Evolutionary conservation across 768 basidiomycete species (phyloP), one percentile per base, ranked within the genome.

Genomic region (Cyathus striatus): DNA sequence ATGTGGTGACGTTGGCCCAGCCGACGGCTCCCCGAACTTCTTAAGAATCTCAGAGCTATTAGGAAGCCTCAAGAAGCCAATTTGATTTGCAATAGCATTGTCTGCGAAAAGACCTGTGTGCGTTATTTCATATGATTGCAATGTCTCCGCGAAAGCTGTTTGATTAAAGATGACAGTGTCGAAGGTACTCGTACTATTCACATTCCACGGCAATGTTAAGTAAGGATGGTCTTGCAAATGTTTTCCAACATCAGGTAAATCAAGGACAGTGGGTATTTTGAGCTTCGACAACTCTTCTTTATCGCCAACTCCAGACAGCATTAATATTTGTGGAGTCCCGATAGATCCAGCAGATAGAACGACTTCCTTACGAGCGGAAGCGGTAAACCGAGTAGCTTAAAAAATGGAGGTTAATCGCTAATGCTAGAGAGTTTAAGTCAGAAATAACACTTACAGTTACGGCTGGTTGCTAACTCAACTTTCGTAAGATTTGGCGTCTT

Each of bases 221-320:
- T 9, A 9, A 30, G 27, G 27, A 30, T 30, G 27, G n/a, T 30
- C 27, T 30, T 30, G 27, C 9, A 30, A n/a, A 30, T 30, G 9
- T n/a, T 30, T 30, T 30, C 27, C 27, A 30, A 30, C 27, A 9
- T 30, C 27, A n/a, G 27, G 27, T 30, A 30, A n/a, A 30, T 9
- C 9, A n/a, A 30, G 61, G 41, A 3, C 65, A 41, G 25, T 66
- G 63, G 33, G 58, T 33, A 42, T 35, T 17, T 21, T 21, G 13
- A 35, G 10, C 10, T 22, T 33, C 17, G 26, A 13, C 16, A 42
- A 33, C n/a, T 20, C 30, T 17, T 5, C 9, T 5, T n/a, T 20
- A 21, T 33, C 18, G 14, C 41, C 41, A 23, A 42, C 23, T 13
- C 41, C 41, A 35, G 27, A 34, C 5, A 34, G 20, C 41, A 42